Conservation (phyloP, 2,329 filamentous ascomycete genomes). For the Metarhizium humberi region DNA sequence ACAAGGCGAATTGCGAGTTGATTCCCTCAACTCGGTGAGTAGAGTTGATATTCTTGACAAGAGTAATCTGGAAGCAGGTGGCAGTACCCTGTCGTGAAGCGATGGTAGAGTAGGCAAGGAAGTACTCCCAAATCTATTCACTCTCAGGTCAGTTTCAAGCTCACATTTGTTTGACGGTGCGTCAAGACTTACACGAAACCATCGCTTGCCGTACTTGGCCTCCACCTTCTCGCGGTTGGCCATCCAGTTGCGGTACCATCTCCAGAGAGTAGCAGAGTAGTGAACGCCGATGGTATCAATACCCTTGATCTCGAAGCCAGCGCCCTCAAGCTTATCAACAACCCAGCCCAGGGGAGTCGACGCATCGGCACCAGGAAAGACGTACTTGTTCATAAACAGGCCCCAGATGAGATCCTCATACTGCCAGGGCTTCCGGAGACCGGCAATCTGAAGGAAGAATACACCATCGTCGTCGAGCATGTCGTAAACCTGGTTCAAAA, state of each 20-base stretch:
- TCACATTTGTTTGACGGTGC: background rate
- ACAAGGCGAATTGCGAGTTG: conserved; percentile 57
- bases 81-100: conserved; percentile 76
- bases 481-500: conserved; percentile 79
- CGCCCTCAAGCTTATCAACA: conserved; percentile 73
- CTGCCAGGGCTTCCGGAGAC: conserved; percentile 90
- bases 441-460: conserved; percentile 93
- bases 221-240: conserved; percentile 85
- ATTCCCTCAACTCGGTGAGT: conserved; percentile 77
- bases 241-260: conserved; percentile 98
- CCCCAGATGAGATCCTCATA: conserved; percentile 98
- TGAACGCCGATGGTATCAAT: conserved; percentile 93
- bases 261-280: conserved; percentile 93
- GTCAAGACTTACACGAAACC: conserved; percentile 71
- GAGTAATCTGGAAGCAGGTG: conserved; percentile 80
- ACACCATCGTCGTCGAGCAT: conserved; percentile 96
- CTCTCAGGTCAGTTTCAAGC: background rate
- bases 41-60: conserved; percentile 90
- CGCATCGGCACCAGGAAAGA: conserved; percentile 95
- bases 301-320: conserved; percentile 65
- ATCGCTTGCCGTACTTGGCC: conserved; percentile 89
- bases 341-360: conserved; percentile 88
- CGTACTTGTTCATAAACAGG: conserved; percentile 99
- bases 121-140: conserved; percentile 81
- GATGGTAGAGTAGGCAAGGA: conserved; percentile 81